Base-by-base conservation (phyloP, 208 protist species). In the Wallacemonas sp. region DNA sequence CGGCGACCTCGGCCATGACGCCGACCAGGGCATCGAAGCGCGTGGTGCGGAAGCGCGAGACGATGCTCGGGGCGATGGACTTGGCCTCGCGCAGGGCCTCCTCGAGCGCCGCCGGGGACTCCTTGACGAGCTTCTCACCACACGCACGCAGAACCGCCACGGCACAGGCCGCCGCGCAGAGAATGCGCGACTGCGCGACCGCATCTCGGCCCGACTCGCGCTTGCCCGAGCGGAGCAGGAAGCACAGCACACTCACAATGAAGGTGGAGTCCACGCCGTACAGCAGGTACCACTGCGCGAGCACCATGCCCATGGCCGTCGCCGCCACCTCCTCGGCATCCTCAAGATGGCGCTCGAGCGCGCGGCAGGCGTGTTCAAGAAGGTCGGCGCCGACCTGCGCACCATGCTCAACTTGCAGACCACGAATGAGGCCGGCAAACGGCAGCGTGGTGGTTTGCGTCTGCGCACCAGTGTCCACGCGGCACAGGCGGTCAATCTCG, bases 121-220 rank as follows among this genome's bases (percentile, higher is more conserved):
- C 86, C 75, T 91, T 95, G 26, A 84, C 62, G 12, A 95, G 61
- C 59, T 93, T 93, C 63, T 87, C 90, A 32, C 90, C 90, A 48
- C 87, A 93, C 1, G 74, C 73, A 5, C 90, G 86, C 57, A 95
- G 80, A 49, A 92, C 45, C 8, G 80, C 76, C 45, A 95, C 55
- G 1, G 71, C 82, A 45, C 84, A 87, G 1, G 86, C 70, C 12
- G 73, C 82, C 7, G 81, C 89, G 42, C 48, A 54, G 59, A 45
- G 32, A 26, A 48, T 49, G n/a, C 45, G 31, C 14, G 62, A 11
- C 25, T 65, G 36, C 2, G 54, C 52, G 2, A 5, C 38, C 0
- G 26, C 42, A 11, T 32, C 31, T 2, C 7, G 11, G 4, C 39
- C 25, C 4, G 33, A 0, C 33, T 68, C 57, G 38, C 57, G 52